A percentile compares a stretch with the other conserved stretches of the same genome.
Evolutionary conservation across 768 basidiomycete species (phyloP).

Genomic region (Mrakia hoshinonis): DNA sequence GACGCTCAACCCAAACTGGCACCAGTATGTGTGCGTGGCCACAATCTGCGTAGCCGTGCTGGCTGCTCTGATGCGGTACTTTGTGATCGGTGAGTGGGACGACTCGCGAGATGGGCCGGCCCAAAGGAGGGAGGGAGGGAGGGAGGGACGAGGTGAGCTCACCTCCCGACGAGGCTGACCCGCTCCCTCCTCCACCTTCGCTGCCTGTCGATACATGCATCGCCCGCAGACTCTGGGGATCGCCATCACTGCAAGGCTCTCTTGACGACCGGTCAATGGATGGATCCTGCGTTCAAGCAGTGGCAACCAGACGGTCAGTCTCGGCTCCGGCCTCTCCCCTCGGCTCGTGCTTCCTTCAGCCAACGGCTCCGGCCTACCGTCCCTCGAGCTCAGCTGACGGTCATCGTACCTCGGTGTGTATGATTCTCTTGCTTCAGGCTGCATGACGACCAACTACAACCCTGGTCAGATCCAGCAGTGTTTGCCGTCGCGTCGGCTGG

Average conservation of each 20-base stretch:
- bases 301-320: conserved; percentile 79
- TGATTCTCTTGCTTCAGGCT: conserved; percentile 48
- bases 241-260: conserved; percentile 64
- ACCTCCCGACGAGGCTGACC: not conserved
- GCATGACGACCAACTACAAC: conserved; percentile 55
- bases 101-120: too few relatives aligned
- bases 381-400: not conserved
- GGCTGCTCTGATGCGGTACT: conserved; percentile 39
- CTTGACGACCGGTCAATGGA: conserved; percentile 65
- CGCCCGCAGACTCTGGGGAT: conserved; percentile 57
- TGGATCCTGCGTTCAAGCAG: conserved; percentile 55
- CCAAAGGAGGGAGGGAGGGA: not conserved
- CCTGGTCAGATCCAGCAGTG: conserved; percentile 27
- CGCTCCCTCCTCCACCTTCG: not conserved
- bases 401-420: conserved; percentile 21
- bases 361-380: not conserved
- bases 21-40: conserved; percentile 40
- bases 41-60: conserved; percentile 37
- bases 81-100: conserved; percentile 38
- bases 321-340: not conserved
- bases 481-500: conserved; percentile 47
- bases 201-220: conserved; percentile 1
- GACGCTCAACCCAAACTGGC: conserved; percentile 40
- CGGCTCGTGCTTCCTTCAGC: not conserved
- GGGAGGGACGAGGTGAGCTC: not conserved